phyloP scores from a whole-genome alignment of 371 early-diverging fungal species.

The Chytridiales sp. region DNA sequence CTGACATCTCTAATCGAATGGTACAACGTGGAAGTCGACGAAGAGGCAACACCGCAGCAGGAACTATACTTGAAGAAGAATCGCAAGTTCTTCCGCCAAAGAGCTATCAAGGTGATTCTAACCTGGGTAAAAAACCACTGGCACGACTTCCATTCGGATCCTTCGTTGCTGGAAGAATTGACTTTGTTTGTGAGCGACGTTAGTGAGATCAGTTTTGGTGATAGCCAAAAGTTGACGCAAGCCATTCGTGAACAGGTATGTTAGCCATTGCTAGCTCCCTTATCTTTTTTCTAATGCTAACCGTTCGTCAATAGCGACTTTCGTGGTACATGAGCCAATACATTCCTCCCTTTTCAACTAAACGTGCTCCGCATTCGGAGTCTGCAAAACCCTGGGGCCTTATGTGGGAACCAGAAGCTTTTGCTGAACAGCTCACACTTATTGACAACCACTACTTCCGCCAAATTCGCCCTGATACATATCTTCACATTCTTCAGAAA shows the following conservation, averaged over 20 bases:
- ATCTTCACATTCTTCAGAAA: slow-evolving; percentile 41
- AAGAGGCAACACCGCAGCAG: slow-evolving; percentile 27
- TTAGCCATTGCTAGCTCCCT: background rate
- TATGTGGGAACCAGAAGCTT: slow-evolving; percentile 42
- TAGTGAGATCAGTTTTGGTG: slow-evolving; percentile 42
- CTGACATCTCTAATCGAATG: slow-evolving; percentile 46
- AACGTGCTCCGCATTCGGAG: slow-evolving; percentile 26
- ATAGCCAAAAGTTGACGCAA: slow-evolving; percentile 50
- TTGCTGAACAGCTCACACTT: slow-evolving; percentile 47
- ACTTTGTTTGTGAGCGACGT: slow-evolving; percentile 43
- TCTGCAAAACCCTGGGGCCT: slow-evolving; percentile 40
- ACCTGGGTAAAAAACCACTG: slow-evolving; percentile 54
- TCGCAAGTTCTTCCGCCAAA: slow-evolving; percentile 38
- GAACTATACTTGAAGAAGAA: slow-evolving; percentile 38
- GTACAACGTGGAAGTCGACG: slow-evolving; percentile 50
- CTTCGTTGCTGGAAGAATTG: slow-evolving; percentile 32
- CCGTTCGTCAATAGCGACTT: slow-evolving; percentile 32
- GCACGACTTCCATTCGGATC: slow-evolving; percentile 49
- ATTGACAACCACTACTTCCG: slow-evolving; percentile 48
- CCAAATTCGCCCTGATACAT: slow-evolving; percentile 49
- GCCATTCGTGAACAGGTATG: slow-evolving; percentile 51
- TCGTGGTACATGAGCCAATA: slow-evolving; percentile 52
- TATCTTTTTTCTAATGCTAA: background rate
- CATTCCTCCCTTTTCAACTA: slow-evolving; percentile 43
- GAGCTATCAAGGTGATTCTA: slow-evolving; percentile 42